Evolutionary conservation across 129 eudicot genomes (phyloP).

Genomic region (Daucus carota): DNA sequence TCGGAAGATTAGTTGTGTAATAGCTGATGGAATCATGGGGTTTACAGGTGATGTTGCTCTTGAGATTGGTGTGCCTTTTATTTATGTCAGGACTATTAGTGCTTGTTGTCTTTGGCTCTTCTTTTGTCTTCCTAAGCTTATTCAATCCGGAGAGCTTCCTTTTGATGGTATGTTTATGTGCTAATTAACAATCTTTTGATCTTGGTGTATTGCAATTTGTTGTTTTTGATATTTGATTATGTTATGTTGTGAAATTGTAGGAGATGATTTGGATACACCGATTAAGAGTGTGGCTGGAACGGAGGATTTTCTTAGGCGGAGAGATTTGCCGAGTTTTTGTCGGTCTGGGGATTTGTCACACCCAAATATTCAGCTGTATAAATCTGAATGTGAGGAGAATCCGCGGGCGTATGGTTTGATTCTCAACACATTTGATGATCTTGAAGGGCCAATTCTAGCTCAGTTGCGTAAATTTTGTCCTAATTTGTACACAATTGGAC

Average conservation of each 20-base stretch:
- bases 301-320: conserved; percentile 29
- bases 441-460: conserved; percentile 21
- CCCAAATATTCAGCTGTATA: conserved; percentile 10
- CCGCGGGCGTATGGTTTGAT: conserved; percentile 26
- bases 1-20: conserved; percentile 33
- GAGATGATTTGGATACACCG: conserved; percentile 23
- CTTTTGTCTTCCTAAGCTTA: conserved; percentile 38
- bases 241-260: conserved; percentile 2
- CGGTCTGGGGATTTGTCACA: conserved; percentile 21
- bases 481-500: conserved; percentile 33
- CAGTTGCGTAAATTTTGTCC: conserved; percentile 21
- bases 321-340: conserved; percentile 37
- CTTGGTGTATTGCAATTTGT: neutral
- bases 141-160: conserved; percentile 53
- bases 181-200: no score
- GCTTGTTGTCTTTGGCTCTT: conserved; percentile 45
- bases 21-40: conserved; percentile 41
- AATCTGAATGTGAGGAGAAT: conserved; percentile 18
- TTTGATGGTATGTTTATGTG: conserved; percentile 22
- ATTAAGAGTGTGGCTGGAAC: conserved; percentile 22
- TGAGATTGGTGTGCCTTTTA: conserved; percentile 37
- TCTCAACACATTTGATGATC: conserved; percentile 36
- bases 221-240: neutral
- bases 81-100: conserved; percentile 34
- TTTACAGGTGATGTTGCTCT: conserved; percentile 41